These are phyloP conservation scores for Aspergillus alliaceus DNA, from an alignment of 2,329 filamentous ascomycete species.

Conservation along the genomic window DNA sequence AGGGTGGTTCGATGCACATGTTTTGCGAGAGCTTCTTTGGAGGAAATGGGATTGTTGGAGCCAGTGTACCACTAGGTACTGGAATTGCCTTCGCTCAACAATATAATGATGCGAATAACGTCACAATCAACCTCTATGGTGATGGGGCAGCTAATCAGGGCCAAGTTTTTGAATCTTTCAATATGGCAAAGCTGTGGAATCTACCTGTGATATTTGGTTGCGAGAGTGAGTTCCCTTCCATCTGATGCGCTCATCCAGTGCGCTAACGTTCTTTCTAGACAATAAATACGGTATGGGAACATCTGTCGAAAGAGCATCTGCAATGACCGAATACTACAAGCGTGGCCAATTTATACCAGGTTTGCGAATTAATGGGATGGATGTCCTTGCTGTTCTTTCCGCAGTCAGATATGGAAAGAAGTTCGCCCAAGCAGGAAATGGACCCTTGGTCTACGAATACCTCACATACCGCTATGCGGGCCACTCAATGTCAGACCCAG, in stretches of 20 bases:
- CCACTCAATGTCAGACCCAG: slow-evolving; percentile 98
- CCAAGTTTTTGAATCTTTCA: slow-evolving; percentile 97
- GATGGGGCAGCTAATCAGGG: slow-evolving; percentile 97
- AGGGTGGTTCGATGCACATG: slow-evolving; percentile 99
- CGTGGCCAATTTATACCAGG: slow-evolving; percentile 97
- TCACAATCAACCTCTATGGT: slow-evolving; percentile 84
- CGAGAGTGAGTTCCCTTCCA: slow-evolving; percentile 73
- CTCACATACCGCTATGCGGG: slow-evolving; percentile 97
- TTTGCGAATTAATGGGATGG: slow-evolving; percentile 98
- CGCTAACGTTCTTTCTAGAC: slow-evolving; percentile 56
- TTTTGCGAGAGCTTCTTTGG: slow-evolving; percentile 95
- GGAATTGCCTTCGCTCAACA: slow-evolving; percentile 94
- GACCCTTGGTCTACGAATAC: slow-evolving; percentile 92
- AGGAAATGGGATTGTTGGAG: slow-evolving; percentile 96
- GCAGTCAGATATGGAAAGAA: slow-evolving; percentile 89
- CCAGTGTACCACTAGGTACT: slow-evolving; percentile 91
- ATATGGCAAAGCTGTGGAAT: slow-evolving; percentile 99
- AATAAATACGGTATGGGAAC: slow-evolving; percentile 99
- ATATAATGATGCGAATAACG: slow-evolving; percentile 79
- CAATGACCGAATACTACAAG: slow-evolving; percentile 98
- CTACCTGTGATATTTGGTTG: slow-evolving; percentile 91
- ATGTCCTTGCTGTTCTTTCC: slow-evolving; percentile 91
- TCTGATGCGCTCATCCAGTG: not conserved
- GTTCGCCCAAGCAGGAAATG: slow-evolving; percentile 75
- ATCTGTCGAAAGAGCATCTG: slow-evolving; percentile 83